A percentile compares a stretch with the other conserved stretches of the same genome.
Evolutionary conservation across 73 alveolate species (phyloP).

Genomic region (Tetrahymena elliotti): DNA sequence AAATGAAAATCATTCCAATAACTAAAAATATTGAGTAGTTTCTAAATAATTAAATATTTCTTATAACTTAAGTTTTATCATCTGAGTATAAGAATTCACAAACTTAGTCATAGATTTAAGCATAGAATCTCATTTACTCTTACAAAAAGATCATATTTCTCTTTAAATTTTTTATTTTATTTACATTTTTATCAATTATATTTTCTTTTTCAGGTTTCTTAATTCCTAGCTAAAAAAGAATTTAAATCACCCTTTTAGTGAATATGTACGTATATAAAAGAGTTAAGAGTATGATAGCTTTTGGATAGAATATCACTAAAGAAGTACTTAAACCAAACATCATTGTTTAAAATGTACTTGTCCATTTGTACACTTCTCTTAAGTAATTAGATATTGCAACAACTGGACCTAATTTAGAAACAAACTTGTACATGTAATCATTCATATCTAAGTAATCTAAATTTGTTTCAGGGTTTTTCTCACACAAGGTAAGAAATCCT

Average conservation of each 20-base stretch:
- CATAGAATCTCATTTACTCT: neutral
- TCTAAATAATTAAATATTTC: neutral
- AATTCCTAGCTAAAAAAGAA: neutral
- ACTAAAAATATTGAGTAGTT: neutral
- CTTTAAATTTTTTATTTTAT: neutral
- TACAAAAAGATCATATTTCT: neutral
- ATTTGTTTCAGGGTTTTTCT: neutral
- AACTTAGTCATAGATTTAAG: neutral
- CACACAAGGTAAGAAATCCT: neutral
- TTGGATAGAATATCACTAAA: neutral
- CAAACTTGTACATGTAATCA: neutral
- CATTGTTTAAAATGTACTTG: neutral
- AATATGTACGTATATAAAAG: neutral
- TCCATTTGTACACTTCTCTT: neutral
- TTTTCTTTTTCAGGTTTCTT: neutral
- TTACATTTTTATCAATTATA: neutral
- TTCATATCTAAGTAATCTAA: neutral
- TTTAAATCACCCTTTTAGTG: neutral
- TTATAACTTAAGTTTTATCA: neutral
- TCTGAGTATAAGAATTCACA: neutral
- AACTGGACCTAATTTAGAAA: neutral
- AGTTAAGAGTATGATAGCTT: neutral
- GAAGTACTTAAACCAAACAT: neutral
- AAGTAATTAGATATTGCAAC: neutral
- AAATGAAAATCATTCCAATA: neutral